phyloP scores from a whole-genome alignment of 2,329 filamentous ascomycete species.

The Fusarium xyrophilum region DNA sequence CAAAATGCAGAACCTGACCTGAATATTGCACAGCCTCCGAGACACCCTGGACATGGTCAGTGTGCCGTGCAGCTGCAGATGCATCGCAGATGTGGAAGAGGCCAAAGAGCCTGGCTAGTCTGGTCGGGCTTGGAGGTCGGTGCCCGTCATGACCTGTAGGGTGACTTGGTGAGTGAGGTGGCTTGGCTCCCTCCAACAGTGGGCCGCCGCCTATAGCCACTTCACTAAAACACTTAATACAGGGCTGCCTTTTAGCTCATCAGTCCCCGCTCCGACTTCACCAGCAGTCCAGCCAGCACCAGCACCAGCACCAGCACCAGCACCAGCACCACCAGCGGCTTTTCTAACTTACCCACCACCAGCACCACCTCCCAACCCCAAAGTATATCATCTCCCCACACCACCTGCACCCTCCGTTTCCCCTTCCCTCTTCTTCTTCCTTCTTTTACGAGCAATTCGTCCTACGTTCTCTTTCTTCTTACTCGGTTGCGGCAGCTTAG shows the following conservation, averaged over 20 bases:
- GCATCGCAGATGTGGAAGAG: slow-evolving; percentile 22
- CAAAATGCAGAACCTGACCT: background rate
- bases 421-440: slow-evolving; percentile 52
- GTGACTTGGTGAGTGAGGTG: slow-evolving; percentile 12
- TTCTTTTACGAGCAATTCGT: slow-evolving; percentile 64
- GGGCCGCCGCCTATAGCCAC: slow-evolving; percentile 26
- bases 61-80: slow-evolving; percentile 34
- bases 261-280: slow-evolving; percentile 9
- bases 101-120: background rate
- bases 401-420: slow-evolving; percentile 45
- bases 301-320: no score
- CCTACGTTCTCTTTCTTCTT: slow-evolving; percentile 65
- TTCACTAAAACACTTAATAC: slow-evolving; percentile 30
- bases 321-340: background rate
- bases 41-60: slow-evolving; percentile 30
- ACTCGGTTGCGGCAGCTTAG: slow-evolving; percentile 63
- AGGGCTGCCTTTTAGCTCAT: slow-evolving; percentile 30
- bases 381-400: slow-evolving; percentile 52
- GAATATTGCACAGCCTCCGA: slow-evolving; percentile 21
- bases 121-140: background rate
- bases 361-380: background rate
- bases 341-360: slow-evolving; percentile 10
- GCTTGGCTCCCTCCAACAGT: slow-evolving; percentile 38
- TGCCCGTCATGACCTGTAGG: background rate
- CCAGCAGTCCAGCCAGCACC: background rate